Conservation (phyloP, 805 yeast genomes). For the Torulaspora delbrueckii region DNA sequence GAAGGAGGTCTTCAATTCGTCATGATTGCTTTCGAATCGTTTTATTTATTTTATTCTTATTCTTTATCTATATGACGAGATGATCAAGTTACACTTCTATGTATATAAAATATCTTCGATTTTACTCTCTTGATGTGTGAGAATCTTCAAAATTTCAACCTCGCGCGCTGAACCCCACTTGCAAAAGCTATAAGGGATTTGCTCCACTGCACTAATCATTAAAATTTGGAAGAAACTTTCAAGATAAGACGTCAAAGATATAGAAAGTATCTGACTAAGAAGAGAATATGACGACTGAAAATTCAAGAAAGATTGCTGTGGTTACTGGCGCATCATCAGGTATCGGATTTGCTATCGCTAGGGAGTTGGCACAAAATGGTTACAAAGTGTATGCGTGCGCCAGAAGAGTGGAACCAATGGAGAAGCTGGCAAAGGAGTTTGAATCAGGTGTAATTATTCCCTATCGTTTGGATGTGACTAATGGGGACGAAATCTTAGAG, state of each 20-base stretch:
- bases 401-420: conserved; percentile 59
- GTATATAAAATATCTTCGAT: conserved; percentile 4
- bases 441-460: conserved; percentile 39
- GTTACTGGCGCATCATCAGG: conserved; percentile 61
- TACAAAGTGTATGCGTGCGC: conserved; percentile 70
- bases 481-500: conserved; percentile 42
- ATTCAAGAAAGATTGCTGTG: conserved; percentile 40
- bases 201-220: not conserved
- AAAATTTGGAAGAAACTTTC: not conserved
- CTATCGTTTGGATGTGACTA: conserved; percentile 54
- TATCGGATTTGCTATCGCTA: conserved; percentile 48
- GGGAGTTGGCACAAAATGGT: conserved; percentile 47
- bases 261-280: not conserved
- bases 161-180: not conserved
- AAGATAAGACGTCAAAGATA: not conserved
- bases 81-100: conserved; percentile 4
- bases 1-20: conserved; percentile 56
- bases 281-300: not conserved
- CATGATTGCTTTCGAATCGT: conserved; percentile 1
- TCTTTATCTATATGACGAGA: conserved; percentile 3
- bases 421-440: conserved; percentile 36
- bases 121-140: not conserved
- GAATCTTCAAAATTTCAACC: not conserved
- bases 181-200: no score
- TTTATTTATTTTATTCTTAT: not conserved